Percentiles rank a stretch among this genome's conserved stretches.
phyloP scores from a whole-genome alignment of 2,329 filamentous ascomycete species.

The Aureobasidium sp. region DNA sequence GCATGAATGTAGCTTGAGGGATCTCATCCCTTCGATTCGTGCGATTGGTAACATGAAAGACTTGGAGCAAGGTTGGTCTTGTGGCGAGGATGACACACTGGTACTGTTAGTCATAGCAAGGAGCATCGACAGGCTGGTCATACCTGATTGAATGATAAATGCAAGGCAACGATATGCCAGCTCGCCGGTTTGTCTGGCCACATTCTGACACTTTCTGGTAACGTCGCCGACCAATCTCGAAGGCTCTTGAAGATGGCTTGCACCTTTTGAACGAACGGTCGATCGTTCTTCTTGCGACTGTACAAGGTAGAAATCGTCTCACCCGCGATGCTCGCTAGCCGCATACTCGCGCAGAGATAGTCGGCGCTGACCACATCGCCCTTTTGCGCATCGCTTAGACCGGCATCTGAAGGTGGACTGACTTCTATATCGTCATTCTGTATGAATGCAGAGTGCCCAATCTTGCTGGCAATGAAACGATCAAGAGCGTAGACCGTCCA shows the following conservation, averaged over 20 bases:
- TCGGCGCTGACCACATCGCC: conserved; percentile 31
- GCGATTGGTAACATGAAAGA: conserved; percentile 23
- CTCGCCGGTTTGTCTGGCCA: conserved; percentile 17
- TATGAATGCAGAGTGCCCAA: conserved; percentile 29
- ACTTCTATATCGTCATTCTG: conserved; percentile 34
- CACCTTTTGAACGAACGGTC: conserved; percentile 30
- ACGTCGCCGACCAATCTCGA: conserved; percentile 31
- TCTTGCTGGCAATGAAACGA: conserved; percentile 28
- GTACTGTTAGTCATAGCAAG: background rate
- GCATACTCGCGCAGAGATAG: conserved; percentile 35
- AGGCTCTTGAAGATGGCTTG: conserved; percentile 29
- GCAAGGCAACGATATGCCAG: conserved; percentile 25
- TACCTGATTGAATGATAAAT: conserved; percentile 31
- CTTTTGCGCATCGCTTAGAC: conserved; percentile 22
- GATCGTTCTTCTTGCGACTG: conserved; percentile 24
- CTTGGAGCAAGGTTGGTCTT: conserved; percentile 28
- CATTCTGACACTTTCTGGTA: conserved; percentile 19
- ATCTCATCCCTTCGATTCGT: conserved; percentile 9
- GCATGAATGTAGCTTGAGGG: conserved; percentile 12
- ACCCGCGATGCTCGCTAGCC: conserved; percentile 31
- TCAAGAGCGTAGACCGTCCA: conserved; percentile 19
- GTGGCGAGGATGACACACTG: conserved; percentile 29
- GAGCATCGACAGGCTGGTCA: background rate
- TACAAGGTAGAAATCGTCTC: conserved; percentile 27
- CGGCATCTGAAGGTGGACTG: conserved; percentile 35